phyloP scores from a whole-genome alignment of 768 basidiomycete genomes.

The Leccinum sublutescens region DNA sequence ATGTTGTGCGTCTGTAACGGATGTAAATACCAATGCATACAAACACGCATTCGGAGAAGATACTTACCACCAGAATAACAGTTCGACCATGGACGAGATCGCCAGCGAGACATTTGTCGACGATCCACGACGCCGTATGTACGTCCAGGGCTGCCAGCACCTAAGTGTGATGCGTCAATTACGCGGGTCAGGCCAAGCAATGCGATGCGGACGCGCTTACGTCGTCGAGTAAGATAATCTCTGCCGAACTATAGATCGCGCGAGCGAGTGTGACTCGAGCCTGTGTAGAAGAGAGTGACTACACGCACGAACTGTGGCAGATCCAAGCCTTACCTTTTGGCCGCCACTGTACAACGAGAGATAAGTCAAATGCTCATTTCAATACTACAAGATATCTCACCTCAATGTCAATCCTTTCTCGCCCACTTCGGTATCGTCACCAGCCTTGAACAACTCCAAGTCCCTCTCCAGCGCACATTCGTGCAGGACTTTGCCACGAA shows the following conservation, averaged over 20 bases:
- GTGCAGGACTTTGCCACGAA: not conserved
- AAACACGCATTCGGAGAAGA: not conserved
- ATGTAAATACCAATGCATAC: too few species aligned
- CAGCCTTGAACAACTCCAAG: not conserved
- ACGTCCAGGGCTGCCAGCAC: slow-evolving; percentile 2
- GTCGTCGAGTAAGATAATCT: not conserved
- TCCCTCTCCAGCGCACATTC: slow-evolving; percentile 1
- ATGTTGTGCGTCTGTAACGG: slow-evolving; percentile 1
- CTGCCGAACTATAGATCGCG: not conserved
- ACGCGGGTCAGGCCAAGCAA: too few species aligned
- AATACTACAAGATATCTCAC: not conserved
- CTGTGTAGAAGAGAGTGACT: not conserved
- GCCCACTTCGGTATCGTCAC: slow-evolving; percentile 3
- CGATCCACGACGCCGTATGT: slow-evolving; percentile 2
- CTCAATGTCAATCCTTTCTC: slow-evolving; percentile 4
- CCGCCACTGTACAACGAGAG: not conserved
- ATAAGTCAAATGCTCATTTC: not conserved
- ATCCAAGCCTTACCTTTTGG: not conserved
- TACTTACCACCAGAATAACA: slow-evolving; percentile 5
- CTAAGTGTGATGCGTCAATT: not conserved
- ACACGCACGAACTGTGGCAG: too few species aligned
- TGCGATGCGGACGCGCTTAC: not conserved
- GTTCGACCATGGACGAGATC: slow-evolving; percentile 1
- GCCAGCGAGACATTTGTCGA: not conserved
- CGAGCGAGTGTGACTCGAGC: slow-evolving; percentile 3